Evolutionary conservation across 1,284 basidiomycete species (phyloP).

Genomic region (Anthracocystis panici-leucophaei): DNA sequence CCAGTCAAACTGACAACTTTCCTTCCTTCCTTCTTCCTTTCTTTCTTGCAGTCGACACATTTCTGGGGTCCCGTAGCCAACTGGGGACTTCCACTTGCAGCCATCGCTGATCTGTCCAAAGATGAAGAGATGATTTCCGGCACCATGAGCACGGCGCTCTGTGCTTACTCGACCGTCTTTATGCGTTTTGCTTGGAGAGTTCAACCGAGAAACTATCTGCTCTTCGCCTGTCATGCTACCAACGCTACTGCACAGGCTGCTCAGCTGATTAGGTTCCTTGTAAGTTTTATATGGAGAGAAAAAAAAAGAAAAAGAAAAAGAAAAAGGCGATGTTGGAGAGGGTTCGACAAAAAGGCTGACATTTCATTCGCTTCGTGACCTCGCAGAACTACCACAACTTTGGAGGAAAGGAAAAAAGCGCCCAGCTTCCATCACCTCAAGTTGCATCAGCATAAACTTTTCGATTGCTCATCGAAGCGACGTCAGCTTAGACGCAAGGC

Average conservation of each 20-base stretch:
- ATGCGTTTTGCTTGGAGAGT: constrained; percentile 69
- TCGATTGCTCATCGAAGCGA: no score
- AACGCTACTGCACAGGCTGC: constrained; percentile 65
- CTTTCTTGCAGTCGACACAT: constrained; percentile 57
- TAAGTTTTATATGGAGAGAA: no score
- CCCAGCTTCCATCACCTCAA: constrained; percentile 24
- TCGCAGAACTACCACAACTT: constrained; percentile 61
- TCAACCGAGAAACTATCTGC: constrained; percentile 66
- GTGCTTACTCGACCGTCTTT: constrained; percentile 65
- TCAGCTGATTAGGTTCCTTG: constrained; percentile 59
- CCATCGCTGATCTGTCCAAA: constrained; percentile 66
- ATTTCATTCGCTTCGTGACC: not conserved
- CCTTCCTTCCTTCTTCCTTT: not conserved
- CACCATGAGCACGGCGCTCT: constrained; percentile 65
- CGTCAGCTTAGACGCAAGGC: not conserved
- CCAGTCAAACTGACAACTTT: not conserved
- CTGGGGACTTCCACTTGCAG: constrained; percentile 69
- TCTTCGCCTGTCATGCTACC: constrained; percentile 66
- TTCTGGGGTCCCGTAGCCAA: constrained; percentile 69
- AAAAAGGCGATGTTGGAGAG: not conserved
- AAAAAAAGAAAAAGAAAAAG: no score
- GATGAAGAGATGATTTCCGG: constrained; percentile 67
- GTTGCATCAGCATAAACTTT: constrained; percentile 36
- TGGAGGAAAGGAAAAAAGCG: constrained; percentile 53
- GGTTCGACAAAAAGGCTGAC: not conserved